Percentiles rank a stretch among this genome's conserved stretches.
Conservation (phyloP, 768 basidiomycete genomes). For the Hygrophoropsis aurantiaca region DNA sequence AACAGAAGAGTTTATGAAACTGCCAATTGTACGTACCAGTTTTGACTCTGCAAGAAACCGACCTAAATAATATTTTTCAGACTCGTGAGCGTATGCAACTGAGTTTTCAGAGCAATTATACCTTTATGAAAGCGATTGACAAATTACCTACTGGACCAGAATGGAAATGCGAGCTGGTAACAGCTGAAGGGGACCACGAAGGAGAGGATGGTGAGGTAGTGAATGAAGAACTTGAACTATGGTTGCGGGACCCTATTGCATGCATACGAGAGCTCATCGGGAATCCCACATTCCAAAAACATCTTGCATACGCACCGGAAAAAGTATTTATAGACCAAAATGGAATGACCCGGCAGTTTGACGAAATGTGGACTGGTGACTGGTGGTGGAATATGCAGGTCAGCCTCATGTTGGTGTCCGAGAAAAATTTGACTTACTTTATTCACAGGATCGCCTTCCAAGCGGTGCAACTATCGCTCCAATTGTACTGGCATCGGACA, state of each 20-base stretch:
- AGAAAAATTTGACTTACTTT: too few species aligned
- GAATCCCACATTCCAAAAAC: conserved; percentile 17
- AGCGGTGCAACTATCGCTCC: conserved; percentile 10
- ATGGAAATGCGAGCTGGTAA: conserved; percentile 22
- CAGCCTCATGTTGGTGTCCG: neutral
- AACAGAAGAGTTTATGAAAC: conserved; percentile 30
- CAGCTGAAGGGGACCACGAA: conserved; percentile 13
- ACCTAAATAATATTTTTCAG: neutral
- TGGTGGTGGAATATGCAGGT: conserved; percentile 20
- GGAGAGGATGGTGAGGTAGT: conserved; percentile 12
- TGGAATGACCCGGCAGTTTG: conserved; percentile 11
- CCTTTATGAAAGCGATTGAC: conserved; percentile 22
- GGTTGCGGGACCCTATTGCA: conserved; percentile 30
- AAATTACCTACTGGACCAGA: conserved; percentile 17
- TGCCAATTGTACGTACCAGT: conserved; percentile 21
- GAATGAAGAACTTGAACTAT: conserved; percentile 17
- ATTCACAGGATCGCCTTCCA: conserved; percentile 7
- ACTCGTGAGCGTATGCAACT: conserved; percentile 13
- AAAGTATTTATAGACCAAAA: conserved; percentile 1
- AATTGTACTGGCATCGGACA: conserved; percentile 36
- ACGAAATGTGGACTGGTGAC: conserved; percentile 15
- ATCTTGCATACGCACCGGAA: conserved; percentile 2
- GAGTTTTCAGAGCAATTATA: neutral
- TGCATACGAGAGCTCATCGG: conserved; percentile 29
- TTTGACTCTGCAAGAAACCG: neutral